Evolutionary conservation across 495 filamentous ascomycete species (phyloP).

Genomic region (Halenospora varia): DNA sequence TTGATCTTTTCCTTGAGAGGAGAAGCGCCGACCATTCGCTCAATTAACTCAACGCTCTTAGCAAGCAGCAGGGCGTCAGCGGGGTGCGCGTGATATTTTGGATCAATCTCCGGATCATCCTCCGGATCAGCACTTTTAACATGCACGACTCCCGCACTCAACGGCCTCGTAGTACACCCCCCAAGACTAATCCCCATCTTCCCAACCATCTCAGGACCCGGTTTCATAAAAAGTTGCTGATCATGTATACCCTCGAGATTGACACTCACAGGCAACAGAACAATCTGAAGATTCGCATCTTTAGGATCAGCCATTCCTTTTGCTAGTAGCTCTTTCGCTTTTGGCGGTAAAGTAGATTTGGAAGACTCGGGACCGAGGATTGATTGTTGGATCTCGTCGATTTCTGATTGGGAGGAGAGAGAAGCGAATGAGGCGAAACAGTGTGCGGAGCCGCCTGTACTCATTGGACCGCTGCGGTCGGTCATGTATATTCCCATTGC

Average conservation of each 20-base stretch:
- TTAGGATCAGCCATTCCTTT: not conserved
- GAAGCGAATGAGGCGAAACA: conserved; percentile 9
- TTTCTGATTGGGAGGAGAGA: not conserved
- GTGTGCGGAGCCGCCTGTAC: conserved; percentile 5
- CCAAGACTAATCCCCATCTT: conserved; percentile 23
- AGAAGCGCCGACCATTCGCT: not conserved
- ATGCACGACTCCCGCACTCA: conserved; percentile 35
- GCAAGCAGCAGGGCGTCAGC: conserved; percentile 35
- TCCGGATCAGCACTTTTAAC: conserved; percentile 30
- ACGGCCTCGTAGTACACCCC: conserved; percentile 25
- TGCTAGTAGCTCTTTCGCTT: not conserved
- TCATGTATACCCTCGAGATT: not conserved
- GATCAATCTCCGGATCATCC: conserved; percentile 29
- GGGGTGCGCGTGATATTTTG: conserved; percentile 28
- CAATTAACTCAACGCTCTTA: conserved; percentile 1
- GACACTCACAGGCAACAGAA: conserved; percentile 2
- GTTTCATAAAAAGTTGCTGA: not conserved
- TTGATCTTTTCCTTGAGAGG: conserved; percentile 10
- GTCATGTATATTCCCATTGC: conserved; percentile 10
- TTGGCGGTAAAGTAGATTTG: not conserved
- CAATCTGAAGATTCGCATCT: conserved; percentile 6
- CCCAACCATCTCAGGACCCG: not conserved
- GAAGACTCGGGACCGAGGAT: not conserved
- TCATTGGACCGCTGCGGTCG: conserved; percentile 16
- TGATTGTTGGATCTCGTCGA: not conserved